Evolutionary conservation across 345 rosid genomes (phyloP), one percentile per base, ranked within the genome.

Genomic region (Tarenaya hassleriana): DNA sequence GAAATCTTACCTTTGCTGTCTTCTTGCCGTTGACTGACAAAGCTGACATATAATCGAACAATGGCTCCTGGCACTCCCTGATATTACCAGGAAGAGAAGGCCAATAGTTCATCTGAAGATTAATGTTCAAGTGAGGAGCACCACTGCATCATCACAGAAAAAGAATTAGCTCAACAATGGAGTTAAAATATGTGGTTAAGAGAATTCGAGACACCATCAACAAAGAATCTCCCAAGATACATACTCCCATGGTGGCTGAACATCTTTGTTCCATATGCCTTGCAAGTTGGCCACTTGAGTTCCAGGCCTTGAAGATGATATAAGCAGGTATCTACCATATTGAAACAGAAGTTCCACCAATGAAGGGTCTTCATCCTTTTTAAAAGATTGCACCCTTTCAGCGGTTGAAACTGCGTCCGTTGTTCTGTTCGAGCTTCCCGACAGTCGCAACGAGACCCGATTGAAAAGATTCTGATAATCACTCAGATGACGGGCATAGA

Each of bases 41-140:
- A 60, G 77, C 71, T 45, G 78, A 69, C 33, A 81, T 75, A 51
- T 70, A 92, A 50, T 85, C 95, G 35, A 88, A 88, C 70, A 88
- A 78, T 1, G 94, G 97, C 51, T 85, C 94, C 43, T 88, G 94
- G 55, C 95, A 92, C 61, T 92, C 97, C 12, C 54, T 47, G 43
- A 92, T 84, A 69, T 92, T 85, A 78, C 82, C 80, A 47, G 98
- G 75, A 64, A 85, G 83, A 39, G 91, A 79, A 66, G 75, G 94
- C 98, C 98, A 92, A 63, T 88, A 92, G 65, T 88, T 92, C 98
- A 92, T 92, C 76, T 92, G 82, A 39, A 92, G 84, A 69, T 92
- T 92, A 60, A 92, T 88, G 71, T 92, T 92, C 80, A 78, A 38
- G 70, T 88, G 96, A 59, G 92, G 97, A 68, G 97, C 91, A 48